Conservation (phyloP, 805 yeast genomes). For the Hanseniaspora jakobsenii region DNA sequence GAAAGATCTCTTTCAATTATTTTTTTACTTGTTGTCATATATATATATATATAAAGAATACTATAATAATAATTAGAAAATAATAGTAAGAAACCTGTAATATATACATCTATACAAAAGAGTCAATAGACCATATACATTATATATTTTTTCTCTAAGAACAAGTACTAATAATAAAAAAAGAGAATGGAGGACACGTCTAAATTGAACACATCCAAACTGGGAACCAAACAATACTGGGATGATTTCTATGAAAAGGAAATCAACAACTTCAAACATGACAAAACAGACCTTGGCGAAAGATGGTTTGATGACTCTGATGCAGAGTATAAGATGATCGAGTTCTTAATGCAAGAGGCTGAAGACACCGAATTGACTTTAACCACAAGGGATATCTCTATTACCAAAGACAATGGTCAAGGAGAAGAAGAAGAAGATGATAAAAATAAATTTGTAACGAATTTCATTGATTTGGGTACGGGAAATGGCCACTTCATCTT, state of each 20-base stretch:
- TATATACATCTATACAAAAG: no score
- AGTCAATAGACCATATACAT: no score
- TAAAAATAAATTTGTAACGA: conserved; percentile 20
- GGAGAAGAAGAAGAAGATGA: conserved; percentile 24
- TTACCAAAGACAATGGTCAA: background rate
- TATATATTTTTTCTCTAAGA: no score
- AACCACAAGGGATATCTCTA: no score
- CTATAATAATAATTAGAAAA: no score
- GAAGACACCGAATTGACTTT: conserved; percentile 23
- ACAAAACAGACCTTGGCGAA: conserved; percentile 83
- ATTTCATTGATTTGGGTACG: conserved; percentile 76
- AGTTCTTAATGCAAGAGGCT: conserved; percentile 47
- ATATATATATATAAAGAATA: no score
- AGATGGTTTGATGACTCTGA: conserved; percentile 94
- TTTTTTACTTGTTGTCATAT: no score
- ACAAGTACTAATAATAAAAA: no score
- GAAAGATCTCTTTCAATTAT: no score
- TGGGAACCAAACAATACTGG: conserved; percentile 89
- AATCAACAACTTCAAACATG: conserved; percentile 52
- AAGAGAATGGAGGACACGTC: conserved; percentile 31
- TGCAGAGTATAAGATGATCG: conserved; percentile 77
- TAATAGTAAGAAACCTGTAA: no score
- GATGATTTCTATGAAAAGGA: conserved; percentile 73
- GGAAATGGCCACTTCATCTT: conserved; percentile 90
- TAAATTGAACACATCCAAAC: conserved; percentile 57